A percentile compares a stretch with the other conserved stretches of the same genome.
These are phyloP conservation scores for Neonothopanus nambi DNA, from an alignment of 1,284 basidiomycete species.

Conservation along the genomic window DNA sequence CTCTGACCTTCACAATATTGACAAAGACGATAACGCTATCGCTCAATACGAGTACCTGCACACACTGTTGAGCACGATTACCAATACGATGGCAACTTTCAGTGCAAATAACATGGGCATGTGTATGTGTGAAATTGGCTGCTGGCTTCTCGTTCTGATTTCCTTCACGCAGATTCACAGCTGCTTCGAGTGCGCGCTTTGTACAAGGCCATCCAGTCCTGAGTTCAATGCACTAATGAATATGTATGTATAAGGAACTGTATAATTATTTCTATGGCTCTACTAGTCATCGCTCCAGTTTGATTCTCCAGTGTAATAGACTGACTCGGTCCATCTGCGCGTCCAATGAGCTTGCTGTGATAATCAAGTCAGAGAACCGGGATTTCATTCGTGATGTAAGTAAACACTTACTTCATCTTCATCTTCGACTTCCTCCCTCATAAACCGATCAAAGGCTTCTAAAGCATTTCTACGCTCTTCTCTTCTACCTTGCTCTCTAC, in stretches of 20 bases:
- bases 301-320: conserved; percentile 23
- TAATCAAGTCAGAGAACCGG: conserved; percentile 3
- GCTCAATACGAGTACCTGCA: background rate
- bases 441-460: conserved; percentile 55
- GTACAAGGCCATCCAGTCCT: no score
- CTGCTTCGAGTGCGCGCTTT: background rate
- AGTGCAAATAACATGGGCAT: background rate
- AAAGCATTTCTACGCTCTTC: conserved; percentile 52
- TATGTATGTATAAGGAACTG: background rate
- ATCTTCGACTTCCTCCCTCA: conserved; percentile 36
- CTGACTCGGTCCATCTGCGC: conserved; percentile 35
- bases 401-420: conserved; percentile 6
- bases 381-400: no score
- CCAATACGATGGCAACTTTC: conserved; percentile 10
- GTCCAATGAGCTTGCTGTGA: conserved; percentile 26
- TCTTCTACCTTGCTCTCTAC: conserved; percentile 40
- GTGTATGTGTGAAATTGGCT: background rate
- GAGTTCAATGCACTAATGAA: no score
- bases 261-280: background rate
- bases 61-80: conserved; percentile 3
- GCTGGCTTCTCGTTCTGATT: background rate
- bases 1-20: no score
- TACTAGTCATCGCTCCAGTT: no score
- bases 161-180: background rate
- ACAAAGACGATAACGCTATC: background rate